These are phyloP conservation scores for Macroventuria anomochaeta DNA, from an alignment of 2,329 filamentous ascomycete genomes.

Conservation along the genomic window DNA sequence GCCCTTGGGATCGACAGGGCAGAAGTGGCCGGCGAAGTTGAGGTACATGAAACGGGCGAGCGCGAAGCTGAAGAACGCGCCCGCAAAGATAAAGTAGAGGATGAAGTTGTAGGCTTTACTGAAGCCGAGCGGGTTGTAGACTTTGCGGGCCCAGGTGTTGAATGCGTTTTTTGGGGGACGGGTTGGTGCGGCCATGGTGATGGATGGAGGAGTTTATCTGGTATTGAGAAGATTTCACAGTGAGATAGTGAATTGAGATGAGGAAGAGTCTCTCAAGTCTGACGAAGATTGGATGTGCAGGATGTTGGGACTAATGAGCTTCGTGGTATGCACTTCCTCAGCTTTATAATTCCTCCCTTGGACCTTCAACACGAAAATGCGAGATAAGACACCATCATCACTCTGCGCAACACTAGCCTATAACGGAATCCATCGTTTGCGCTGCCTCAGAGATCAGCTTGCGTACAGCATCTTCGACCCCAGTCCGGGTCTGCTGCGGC, in stretches of 20 bases:
- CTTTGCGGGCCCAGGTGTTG: constrained; percentile 18
- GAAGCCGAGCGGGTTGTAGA: constrained; percentile 59
- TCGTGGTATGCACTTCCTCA: neutral
- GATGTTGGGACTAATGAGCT: neutral
- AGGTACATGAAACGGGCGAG: constrained; percentile 59
- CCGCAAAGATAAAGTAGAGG: constrained; percentile 51
- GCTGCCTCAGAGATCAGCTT: neutral
- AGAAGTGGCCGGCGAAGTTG: constrained; percentile 50
- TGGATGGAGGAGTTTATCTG: neutral
- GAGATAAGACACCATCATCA: neutral
- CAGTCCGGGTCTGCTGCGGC: too few relatives aligned
- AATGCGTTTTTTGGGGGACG: constrained; percentile 16
- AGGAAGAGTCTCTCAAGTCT: neutral
- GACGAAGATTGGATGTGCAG: neutral
- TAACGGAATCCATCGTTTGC: constrained; percentile 7
- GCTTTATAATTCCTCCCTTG: neutral
- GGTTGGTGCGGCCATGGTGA: neutral
- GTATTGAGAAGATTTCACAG: neutral
- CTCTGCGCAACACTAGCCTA: constrained; percentile 4
- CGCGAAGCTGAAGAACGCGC: constrained; percentile 44
- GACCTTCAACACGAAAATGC: neutral
- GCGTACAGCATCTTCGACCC: too few relatives aligned
- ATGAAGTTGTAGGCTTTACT: constrained; percentile 63
- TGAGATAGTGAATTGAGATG: too few relatives aligned
- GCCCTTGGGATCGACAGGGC: constrained; percentile 7